A percentile compares a stretch with the other conserved stretches of the same genome.
These are phyloP conservation scores for Fusarium sp. DNA, from an alignment of 2,329 filamentous ascomycete species.

Conservation along the genomic window DNA sequence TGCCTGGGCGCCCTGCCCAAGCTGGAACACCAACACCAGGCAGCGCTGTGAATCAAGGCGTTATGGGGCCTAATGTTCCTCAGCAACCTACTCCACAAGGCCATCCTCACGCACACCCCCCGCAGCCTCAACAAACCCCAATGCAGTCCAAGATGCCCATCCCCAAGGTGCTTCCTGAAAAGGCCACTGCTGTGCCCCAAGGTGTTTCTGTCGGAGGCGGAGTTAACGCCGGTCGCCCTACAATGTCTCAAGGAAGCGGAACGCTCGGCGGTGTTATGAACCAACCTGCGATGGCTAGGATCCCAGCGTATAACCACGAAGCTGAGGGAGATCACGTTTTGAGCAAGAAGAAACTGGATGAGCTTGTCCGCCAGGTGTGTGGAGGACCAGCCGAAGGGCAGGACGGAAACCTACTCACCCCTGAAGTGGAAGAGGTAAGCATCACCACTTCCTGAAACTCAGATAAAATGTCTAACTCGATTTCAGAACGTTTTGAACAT, in stretches of 20 bases:
- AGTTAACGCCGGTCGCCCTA: constrained; percentile 77
- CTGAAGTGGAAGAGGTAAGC: constrained; percentile 94
- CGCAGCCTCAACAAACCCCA: constrained; percentile 54
- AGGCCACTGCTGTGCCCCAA: constrained; percentile 74
- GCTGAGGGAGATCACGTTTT: constrained; percentile 91
- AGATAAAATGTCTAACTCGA: constrained; percentile 31
- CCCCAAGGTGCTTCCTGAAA: constrained; percentile 78
- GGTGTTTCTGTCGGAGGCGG: constrained; percentile 77
- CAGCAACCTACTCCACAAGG: constrained; percentile 50
- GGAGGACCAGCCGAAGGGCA: constrained; percentile 79
- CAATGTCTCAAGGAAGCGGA: constrained; percentile 81
- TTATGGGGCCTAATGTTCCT: constrained; percentile 49
- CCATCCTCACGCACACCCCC: constrained; percentile 62
- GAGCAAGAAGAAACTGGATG: constrained; percentile 98
- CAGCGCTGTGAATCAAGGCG: constrained; percentile 47
- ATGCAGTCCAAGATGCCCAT: constrained; percentile 79
- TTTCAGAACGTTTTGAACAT: constrained; percentile 83
- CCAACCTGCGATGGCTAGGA: constrained; percentile 84
- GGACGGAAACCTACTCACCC: constrained; percentile 81
- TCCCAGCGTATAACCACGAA: constrained; percentile 87
- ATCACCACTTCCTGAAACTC: not conserved
- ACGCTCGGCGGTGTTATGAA: constrained; percentile 84
- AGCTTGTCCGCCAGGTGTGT: constrained; percentile 92
- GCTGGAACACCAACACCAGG: constrained; percentile 47
- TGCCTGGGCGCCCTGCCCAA: constrained; percentile 48